Base-by-base conservation (phyloP, 768 basidiomycete species). In the Pholiota microspora region DNA sequence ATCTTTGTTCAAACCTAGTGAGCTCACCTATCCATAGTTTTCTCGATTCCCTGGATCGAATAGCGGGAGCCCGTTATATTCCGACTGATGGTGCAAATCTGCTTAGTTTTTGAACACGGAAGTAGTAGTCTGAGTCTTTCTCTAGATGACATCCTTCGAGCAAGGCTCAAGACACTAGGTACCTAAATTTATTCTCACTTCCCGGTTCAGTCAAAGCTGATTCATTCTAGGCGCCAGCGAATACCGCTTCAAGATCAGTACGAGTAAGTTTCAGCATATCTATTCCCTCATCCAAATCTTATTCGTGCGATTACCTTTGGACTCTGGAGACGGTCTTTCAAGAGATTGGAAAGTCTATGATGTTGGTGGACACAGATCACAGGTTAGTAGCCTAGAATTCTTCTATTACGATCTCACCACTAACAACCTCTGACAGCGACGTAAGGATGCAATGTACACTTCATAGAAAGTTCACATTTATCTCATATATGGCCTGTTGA, bases 121-220 rank as follows among this genome's bases (percentile, higher is more conserved):
- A 9, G 23, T 21, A 42, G 18, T 23, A 16, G 40, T 23, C 40
- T 42, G 40, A 42, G 40, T 23, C 5, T 18, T 42, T 45, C 24
- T 46, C 3, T 47, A 88, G 87, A 88, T 62, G 86, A 89, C 63
- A 84, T 89, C 51, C 76, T 89, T 24, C 80, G 85, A 4, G 88
- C 88, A 4, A 79, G 88, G 12, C 62, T 89, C 45, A 88, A 88
- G 67, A 85, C 84, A 1, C 69, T 66, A 47, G 70, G 78, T 75
- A 46, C 7, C 27, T 27, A 8, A 31, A 24, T 50, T 35, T 48
- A 27, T 12, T 25, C 51, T 31, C n/a, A 12, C 2, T 50, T 13
- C 40, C n/a, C 38, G 50, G n/a, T 2, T 45, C 18, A 54, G 31
- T 15, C n/a, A 15, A 25, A 31, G 47, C 48, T 46, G 31, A 56